Base-by-base conservation (phyloP, 176 grass and related monocot species). In the Poa pratensis region DNA sequence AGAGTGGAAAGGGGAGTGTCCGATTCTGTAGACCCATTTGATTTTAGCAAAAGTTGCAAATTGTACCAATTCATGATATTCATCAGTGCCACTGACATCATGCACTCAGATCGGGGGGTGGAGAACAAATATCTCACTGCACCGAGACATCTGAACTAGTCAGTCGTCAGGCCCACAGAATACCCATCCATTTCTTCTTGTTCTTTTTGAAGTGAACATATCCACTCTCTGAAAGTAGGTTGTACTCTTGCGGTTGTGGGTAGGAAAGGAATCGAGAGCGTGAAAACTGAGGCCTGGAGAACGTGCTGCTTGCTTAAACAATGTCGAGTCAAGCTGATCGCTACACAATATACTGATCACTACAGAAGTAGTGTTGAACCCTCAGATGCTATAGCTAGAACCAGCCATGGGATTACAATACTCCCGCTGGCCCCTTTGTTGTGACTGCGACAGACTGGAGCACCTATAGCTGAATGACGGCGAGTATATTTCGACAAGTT, bases 61-160 rank as follows among this genome's bases (percentile, higher is more conserved):
- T 37, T 6, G 40, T 67, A 60, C 6, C 15, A 45, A 12, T 43
- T 59, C 23, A 48, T 16, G 1, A 30, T 18, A 58, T 59, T 83
- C 23, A 73, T 73, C 22, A 46, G n/a, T 59, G 6, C n/a, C 22
- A n/a, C 23, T 40, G 78, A 48, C 30, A 18, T 69, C 69, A 7
- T 58, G 51, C 80, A 39, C 69, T 73, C 5, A 1, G 42, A 14
- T 12, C 10, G 59, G 80, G n/a, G 16, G 18, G 26, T 39, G 16
- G 52, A 22, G 23, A 60, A 63, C 57, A 76, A 75, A 84, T 84
- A 84, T 84, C 82, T 76, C 43, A 0, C 7, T 35, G 8, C 26
- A 34, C 18, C 15, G 17, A 10, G 17, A 74, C 23, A 83, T 43
- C 9, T 80, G 78, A 69, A 30, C 71, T 48, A 28, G 15, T 23